Evolutionary conservation across 768 basidiomycete species (phyloP).

Genomic region (Mycena filopes): DNA sequence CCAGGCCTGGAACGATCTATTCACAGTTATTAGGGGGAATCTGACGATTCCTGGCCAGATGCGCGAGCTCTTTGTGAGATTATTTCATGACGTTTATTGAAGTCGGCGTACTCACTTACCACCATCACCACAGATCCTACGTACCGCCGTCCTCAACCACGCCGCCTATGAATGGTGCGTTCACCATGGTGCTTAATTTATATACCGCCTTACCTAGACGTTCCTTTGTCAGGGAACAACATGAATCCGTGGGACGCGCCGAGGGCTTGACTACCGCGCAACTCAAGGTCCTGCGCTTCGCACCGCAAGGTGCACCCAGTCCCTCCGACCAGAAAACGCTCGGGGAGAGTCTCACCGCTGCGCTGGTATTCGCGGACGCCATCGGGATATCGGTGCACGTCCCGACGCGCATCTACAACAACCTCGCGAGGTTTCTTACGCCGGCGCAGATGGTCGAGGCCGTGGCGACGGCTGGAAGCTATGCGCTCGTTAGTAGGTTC

Average conservation of each 20-base stretch:
- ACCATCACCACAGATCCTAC: too few species aligned
- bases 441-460: constrained; percentile 43
- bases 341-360: constrained; percentile 40
- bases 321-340: constrained; percentile 31
- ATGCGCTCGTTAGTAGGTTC: constrained; percentile 45
- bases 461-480: constrained; percentile 41
- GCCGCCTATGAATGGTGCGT: constrained; percentile 37
- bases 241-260: constrained; percentile 44
- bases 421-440: constrained; percentile 37
- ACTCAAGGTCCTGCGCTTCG: constrained; percentile 40
- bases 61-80: constrained; percentile 13
- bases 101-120: too few species aligned
- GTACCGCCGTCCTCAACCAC: constrained; percentile 39
- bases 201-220: neutral
- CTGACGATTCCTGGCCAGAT: constrained; percentile 5
- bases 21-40: constrained; percentile 9
- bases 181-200: neutral
- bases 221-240: constrained; percentile 42
- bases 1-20: neutral
- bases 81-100: too few species aligned
- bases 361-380: constrained; percentile 43
- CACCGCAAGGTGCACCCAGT: constrained; percentile 27
- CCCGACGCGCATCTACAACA: constrained; percentile 37
- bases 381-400: constrained; percentile 39
- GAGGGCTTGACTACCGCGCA: constrained; percentile 45